These are phyloP conservation scores for Mercurialis annua DNA, from an alignment of 345 rosid species.

Conservation along the genomic window DNA sequence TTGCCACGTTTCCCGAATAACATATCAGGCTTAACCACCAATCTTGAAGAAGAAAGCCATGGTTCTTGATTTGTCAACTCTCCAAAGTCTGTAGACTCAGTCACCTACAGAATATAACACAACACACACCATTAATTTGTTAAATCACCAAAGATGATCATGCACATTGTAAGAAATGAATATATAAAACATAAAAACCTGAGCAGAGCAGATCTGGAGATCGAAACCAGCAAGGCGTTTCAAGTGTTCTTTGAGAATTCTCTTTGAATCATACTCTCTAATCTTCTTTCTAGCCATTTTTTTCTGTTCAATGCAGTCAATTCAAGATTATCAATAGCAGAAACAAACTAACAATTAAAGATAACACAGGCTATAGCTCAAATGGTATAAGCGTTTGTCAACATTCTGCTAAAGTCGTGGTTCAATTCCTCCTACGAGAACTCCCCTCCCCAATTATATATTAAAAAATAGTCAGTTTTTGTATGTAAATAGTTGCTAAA, in stretches of 20 bases:
- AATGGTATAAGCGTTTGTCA: too few species aligned
- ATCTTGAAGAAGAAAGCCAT: slow-evolving; percentile 81
- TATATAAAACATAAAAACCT: slow-evolving; percentile 31
- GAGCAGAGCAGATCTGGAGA: slow-evolving; percentile 72
- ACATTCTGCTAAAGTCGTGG: too few species aligned
- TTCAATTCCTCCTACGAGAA: too few species aligned
- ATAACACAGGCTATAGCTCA: too few species aligned
- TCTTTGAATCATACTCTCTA: slow-evolving; percentile 84
- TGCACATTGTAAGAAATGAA: background rate
- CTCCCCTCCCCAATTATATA: too few species aligned
- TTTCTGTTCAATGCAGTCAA: background rate
- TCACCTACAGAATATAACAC: slow-evolving; percentile 47
- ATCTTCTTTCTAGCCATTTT: slow-evolving; percentile 86
- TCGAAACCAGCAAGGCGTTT: slow-evolving; percentile 60
- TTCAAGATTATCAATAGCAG: background rate
- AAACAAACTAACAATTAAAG: too few species aligned
- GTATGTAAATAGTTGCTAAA: too few species aligned
- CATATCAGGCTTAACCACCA: slow-evolving; percentile 99
- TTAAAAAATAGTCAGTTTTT: background rate
- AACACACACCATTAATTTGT: background rate
- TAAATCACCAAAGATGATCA: background rate
- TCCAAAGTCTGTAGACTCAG: slow-evolving; percentile 69
- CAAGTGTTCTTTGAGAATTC: slow-evolving; percentile 67
- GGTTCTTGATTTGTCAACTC: slow-evolving; percentile 72
- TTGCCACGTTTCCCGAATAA: slow-evolving; percentile 94